phyloP scores from a whole-genome alignment of 1,284 basidiomycete genomes.

The Trichosporon asahii region DNA sequence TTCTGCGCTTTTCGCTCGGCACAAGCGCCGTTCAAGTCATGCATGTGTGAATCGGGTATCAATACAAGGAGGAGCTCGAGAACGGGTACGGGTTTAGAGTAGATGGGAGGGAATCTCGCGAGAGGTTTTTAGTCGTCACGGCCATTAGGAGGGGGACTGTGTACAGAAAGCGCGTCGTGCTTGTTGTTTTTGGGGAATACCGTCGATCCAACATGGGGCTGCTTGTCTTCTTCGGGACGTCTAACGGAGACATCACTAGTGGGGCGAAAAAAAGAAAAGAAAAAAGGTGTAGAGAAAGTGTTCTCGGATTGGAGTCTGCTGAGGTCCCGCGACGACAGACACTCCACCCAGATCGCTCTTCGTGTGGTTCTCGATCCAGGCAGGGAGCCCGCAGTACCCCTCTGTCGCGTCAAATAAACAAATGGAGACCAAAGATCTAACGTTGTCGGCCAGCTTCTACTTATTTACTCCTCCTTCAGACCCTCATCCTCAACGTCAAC shows the following conservation, averaged over 20 bases:
- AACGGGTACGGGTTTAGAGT: neutral
- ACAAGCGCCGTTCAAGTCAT: neutral
- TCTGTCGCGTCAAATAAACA: neutral
- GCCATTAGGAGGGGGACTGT: neutral
- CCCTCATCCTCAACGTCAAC: slow-evolving; percentile 39
- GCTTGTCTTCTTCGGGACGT: neutral
- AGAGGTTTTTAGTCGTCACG: neutral
- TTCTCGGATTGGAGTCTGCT: neutral
- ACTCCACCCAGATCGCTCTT: neutral
- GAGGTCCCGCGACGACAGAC: too few relatives aligned
- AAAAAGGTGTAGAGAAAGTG: neutral
- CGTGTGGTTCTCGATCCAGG: neutral
- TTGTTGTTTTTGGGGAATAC: neutral
- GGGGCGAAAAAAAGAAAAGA: neutral
- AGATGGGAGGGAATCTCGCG: neutral
- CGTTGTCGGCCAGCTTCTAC: neutral
- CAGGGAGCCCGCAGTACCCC: neutral
- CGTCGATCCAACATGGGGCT: neutral
- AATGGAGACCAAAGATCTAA: slow-evolving; percentile 5
- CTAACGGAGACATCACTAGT: neutral
- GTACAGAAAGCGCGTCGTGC: neutral
- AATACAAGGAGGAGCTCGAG: neutral
- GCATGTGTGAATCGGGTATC: slow-evolving; percentile 9
- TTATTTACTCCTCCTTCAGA: slow-evolving; percentile 33
- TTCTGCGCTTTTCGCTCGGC: neutral